Base-by-base conservation (phyloP, 805 yeast species). In the Starmerella scarabaei region DNA sequence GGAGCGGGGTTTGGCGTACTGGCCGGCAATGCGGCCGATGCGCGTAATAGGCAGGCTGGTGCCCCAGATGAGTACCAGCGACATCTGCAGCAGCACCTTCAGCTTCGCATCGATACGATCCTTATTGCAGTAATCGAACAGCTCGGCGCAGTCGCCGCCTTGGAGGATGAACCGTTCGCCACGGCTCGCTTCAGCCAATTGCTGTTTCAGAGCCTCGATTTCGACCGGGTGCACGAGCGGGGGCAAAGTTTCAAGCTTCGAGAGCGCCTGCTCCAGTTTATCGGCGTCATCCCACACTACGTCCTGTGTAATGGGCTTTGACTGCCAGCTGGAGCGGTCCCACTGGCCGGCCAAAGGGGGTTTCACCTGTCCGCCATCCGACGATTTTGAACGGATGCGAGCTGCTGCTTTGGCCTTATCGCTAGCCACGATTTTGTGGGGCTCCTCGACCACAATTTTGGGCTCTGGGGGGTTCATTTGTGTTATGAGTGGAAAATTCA, bases 91-190 rank as follows among this genome's bases (percentile, higher is more conserved):
- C 38, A 64, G 47, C 3, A 65, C 63, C 48, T 64, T 64, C 42
- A 64, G 56, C 49, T 64, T 62, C 27, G 60, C 58, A 42, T 64
- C 68, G 41, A 64, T 64, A 11, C 55, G 45, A 35, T 61, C 63
- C 30, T 53, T 55, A 45, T 56, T 58, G 52, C 68, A 64, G 49
- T 65, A 65, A 44, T 64, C 67, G 40, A 64, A 64, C 34, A 65
- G 51, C 47, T 64, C 68, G 11, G 68, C 68, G 37, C 68, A 64
- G 48, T 64, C 68, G 5, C 68, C 68, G 12, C 68, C 68, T 40
- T 64, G 68, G 17, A 64, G 54, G 24, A 64, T 59, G 40, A 64
- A 64, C n/a, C 66, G 66, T 43, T 60, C 59, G 14, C 68, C 68
- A 4, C 59, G 55, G 3, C 67, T 63, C 1, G 68, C 68, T 36